Conservation (phyloP, 208 protist genomes). For the Trypanosoma lewisi region DNA sequence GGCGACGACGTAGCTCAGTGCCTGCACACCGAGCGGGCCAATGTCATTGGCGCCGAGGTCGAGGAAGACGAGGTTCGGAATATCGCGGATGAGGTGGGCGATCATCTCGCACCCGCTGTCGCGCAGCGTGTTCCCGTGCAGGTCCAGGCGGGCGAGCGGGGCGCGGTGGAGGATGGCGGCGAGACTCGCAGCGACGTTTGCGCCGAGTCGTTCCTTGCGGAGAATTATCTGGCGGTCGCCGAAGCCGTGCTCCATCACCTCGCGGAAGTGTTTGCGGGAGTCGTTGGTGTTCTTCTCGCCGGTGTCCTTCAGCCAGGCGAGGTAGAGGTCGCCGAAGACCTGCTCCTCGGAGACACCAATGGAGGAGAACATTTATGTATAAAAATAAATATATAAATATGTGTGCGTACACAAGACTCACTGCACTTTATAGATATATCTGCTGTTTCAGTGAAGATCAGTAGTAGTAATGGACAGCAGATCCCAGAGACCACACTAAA, state of each 20-base stretch:
- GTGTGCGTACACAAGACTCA: no score
- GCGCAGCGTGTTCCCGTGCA: conserved; percentile 85
- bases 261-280: conserved; percentile 68
- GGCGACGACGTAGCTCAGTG: conserved; percentile 57
- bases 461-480: not conserved
- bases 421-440: no score
- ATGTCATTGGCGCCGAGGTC: conserved; percentile 87
- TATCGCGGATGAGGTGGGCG: conserved; percentile 63
- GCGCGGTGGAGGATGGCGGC: conserved; percentile 62
- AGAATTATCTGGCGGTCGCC: conserved; percentile 56
- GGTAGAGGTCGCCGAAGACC: conserved; percentile 83
- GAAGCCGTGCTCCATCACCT: conserved; percentile 77
- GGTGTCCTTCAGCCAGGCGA: conserved; percentile 86
- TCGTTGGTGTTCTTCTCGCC: conserved; percentile 80
- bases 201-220: conserved; percentile 69
- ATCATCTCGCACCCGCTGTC: conserved; percentile 82
- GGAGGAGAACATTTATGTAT: conserved; percentile 47
- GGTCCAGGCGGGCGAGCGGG: conserved; percentile 64
- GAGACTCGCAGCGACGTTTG: conserved; percentile 72
- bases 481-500: not conserved
- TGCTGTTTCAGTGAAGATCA: not conserved
- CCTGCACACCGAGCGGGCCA: conserved; percentile 47
- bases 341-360: conserved; percentile 75
- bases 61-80: conserved; percentile 66
- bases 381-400: not conserved